Evolutionary conservation across 306 rosid genomes (phyloP).

Genomic region (Pueraria montana): DNA sequence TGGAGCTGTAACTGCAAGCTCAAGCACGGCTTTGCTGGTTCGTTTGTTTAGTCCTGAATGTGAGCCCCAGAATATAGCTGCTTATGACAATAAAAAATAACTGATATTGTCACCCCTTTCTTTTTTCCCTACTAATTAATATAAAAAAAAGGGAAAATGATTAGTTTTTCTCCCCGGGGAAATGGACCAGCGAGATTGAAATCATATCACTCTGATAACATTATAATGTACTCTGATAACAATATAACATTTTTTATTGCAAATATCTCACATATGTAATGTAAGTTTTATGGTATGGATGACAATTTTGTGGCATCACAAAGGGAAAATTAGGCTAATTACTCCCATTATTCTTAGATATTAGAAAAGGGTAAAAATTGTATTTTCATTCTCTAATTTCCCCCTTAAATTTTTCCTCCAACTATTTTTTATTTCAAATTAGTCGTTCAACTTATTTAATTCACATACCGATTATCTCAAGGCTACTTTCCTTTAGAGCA

Average conservation of each 20-base stretch:
- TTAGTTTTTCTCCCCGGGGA: not conserved
- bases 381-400: not conserved
- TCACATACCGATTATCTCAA: not conserved
- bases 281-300: slow-evolving; percentile 14
- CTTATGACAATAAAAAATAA: slow-evolving; percentile 78
- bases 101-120: not conserved
- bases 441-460: not conserved
- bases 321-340: slow-evolving; percentile 3
- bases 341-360: not conserved
- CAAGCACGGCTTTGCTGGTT: slow-evolving; percentile 88
- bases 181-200: slow-evolving; percentile 10
- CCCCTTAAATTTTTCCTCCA: not conserved
- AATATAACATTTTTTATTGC: not conserved
- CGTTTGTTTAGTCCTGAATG: slow-evolving; percentile 92
- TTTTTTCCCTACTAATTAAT: not conserved
- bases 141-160: not conserved
- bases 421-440: not conserved
- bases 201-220: slow-evolving; percentile 5
- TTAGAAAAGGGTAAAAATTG: not conserved
- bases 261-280: not conserved
- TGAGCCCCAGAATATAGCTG: slow-evolving; percentile 96
- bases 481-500: not conserved
- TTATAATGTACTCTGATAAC: not conserved
- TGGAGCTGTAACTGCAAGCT: slow-evolving; percentile 79
- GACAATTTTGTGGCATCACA: slow-evolving; percentile 9